Evolutionary conservation across 1,139 yeast genomes (phyloP), one percentile per base, ranked within the genome.

Genomic region (Geotrichum histeridarum): DNA sequence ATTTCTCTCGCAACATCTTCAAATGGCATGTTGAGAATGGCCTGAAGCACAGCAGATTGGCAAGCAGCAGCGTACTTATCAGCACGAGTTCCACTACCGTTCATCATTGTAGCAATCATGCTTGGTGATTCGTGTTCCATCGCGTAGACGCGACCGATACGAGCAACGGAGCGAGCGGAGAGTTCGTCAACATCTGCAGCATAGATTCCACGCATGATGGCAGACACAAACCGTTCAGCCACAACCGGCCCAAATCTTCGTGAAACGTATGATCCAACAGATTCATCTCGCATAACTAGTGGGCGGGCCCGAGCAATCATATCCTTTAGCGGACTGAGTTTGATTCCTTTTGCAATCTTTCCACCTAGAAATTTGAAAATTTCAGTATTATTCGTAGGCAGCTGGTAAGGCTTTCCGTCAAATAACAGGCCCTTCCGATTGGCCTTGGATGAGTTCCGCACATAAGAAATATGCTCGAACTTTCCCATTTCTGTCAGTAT

Each of bases 131-230:
- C 72, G 7, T 71, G 65, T 66, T 88, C 96, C 53, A 81, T 68
- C 22, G 77, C 72, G 50, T 77, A 79, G 58, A 88, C 64, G 12
- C 70, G 59, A 53, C 63, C 65, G 42, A 70, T 59, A 15, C 71
- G 56, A 0, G 70, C 63, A 15, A 85, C 77, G 1, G 86, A 74
- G 22, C 78, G 72, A 0, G 86, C 81, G 70, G 96, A 86, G 46
- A 93, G 71, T 57, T 79, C 74, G 9, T 77, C 66, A 2, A 82
- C 77, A 67, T 91, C 95, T 1, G 95, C 97, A 4, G 96, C 97
- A 67, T 90, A 93, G 1, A 93, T 83, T 0, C 99, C 99, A 64
- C 90, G 90, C 65, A 86, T 74, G 3, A 91, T 72, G 0, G 96
- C 98, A 67, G 96, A 87, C 15, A 86, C 70, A 12, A 93, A 71